Percentiles rank a stretch among this genome's conserved stretches.
These are phyloP conservation scores for Eurotiales sp. DNA, from an alignment of 2,329 filamentous ascomycete genomes.

Conservation along the genomic window DNA sequence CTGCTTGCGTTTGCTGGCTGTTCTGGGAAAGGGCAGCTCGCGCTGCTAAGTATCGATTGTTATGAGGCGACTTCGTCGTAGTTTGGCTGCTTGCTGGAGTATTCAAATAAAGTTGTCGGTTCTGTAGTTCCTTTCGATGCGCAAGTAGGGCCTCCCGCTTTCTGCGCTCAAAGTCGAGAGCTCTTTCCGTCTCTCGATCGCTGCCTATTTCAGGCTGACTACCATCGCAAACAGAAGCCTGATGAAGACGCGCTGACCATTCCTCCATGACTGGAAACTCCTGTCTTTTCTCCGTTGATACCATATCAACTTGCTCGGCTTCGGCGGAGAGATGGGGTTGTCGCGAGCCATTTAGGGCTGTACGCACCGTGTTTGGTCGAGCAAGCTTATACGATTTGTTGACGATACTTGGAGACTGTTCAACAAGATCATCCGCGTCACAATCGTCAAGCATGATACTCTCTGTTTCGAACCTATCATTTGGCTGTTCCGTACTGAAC, in stretches of 20 bases:
- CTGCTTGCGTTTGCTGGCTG: constrained; percentile 1
- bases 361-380: background rate
- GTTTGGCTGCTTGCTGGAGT: constrained; percentile 8
- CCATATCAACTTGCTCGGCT: background rate
- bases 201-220: background rate
- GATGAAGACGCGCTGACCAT: constrained; percentile 23
- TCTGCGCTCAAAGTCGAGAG: constrained; percentile 37
- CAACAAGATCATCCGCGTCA: background rate
- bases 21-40: constrained; percentile 21
- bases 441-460: constrained; percentile 14
- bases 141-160: constrained; percentile 33
- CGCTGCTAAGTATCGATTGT: constrained; percentile 30
- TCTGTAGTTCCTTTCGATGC: constrained; percentile 21
- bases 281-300: constrained; percentile 13
- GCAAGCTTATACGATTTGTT: constrained; percentile 16
- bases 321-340: background rate
- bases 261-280: constrained; percentile 22
- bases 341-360: background rate
- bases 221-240: background rate
- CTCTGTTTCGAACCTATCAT: constrained; percentile 4
- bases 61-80: constrained; percentile 25
- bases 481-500: background rate
- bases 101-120: background rate
- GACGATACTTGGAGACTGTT: background rate
- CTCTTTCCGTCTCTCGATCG: constrained; percentile 15